phyloP scores from a whole-genome alignment of 140 eudicot species.

The Flaveria floridana region DNA sequence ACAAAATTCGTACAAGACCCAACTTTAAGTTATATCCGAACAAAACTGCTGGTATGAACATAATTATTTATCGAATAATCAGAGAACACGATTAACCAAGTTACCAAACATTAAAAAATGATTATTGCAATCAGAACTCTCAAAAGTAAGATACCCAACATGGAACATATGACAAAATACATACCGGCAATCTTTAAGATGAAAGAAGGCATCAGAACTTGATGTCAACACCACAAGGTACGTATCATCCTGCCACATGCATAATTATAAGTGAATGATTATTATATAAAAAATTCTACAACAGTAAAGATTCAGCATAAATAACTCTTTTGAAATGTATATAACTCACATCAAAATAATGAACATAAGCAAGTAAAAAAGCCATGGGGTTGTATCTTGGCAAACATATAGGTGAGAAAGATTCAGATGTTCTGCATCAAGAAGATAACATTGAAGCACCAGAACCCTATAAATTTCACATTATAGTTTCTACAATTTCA shows the following conservation, averaged over 20 bases:
- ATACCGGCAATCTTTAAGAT: conserved; percentile 90
- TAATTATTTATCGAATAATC: background rate
- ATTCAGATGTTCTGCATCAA: conserved; percentile 85
- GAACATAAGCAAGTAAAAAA: conserved; percentile 80
- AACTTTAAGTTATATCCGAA: background rate
- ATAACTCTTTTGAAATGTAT: background rate
- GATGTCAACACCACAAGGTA: conserved; percentile 79
- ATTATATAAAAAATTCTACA: background rate
- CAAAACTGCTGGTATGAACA: background rate
- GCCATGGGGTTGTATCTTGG: conserved; percentile 98
- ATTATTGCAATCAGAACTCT: background rate
- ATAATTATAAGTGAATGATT: conserved; percentile 14
- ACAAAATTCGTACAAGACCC: background rate
- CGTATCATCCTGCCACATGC: conserved; percentile 64
- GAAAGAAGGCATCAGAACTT: conserved; percentile 82
- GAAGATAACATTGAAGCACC: conserved; percentile 13
- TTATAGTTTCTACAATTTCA: background rate
- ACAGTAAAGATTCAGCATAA: background rate
- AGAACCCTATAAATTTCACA: conserved; percentile 10
- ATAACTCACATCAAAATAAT: conserved; percentile 81
- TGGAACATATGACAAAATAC: background rate
- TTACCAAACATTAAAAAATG: background rate
- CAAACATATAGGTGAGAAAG: conserved; percentile 92
- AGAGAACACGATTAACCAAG: background rate
- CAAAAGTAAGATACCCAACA: background rate